A percentile compares a stretch with the other conserved stretches of the same genome.
These are phyloP conservation scores for Choanephora cucurbitarum DNA, from an alignment of 371 early-diverging fungal species.

Conservation along the genomic window DNA sequence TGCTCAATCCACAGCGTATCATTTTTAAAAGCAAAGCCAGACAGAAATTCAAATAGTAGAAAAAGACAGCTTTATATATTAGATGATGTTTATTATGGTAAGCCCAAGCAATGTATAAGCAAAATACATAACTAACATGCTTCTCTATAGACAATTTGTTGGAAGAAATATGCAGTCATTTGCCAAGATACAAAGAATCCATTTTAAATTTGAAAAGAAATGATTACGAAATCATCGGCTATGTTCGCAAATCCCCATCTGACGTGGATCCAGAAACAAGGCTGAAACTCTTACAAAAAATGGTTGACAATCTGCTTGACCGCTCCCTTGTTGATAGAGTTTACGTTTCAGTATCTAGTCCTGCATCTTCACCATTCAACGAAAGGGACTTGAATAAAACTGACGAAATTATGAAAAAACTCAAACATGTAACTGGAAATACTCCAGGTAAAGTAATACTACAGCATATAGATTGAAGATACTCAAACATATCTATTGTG, in stretches of 20 bases:
- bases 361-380: conserved; percentile 20
- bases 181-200: conserved; percentile 11
- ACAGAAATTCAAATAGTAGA: conserved; percentile 22
- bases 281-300: conserved; percentile 7
- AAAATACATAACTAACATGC: conserved; percentile 20
- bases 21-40: conserved; percentile 23
- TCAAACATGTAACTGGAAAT: too few relatives aligned
- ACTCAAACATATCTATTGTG: too few relatives aligned
- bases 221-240: conserved; percentile 18
- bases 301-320: conserved; percentile 19
- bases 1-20: conserved; percentile 10
- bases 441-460: too few relatives aligned
- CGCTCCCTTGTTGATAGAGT: conserved; percentile 19
- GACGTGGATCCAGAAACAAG: conserved; percentile 12
- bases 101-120: conserved; percentile 23
- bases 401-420: conserved; percentile 23
- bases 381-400: conserved; percentile 21
- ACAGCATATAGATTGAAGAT: too few relatives aligned
- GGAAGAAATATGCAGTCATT: conserved; percentile 4
- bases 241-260: conserved; percentile 14
- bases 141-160: conserved; percentile 12
- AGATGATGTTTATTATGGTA: conserved; percentile 23
- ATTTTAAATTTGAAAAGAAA: conserved; percentile 14
- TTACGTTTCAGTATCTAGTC: conserved; percentile 20
- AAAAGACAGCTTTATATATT: conserved; percentile 24